Evolutionary conservation across 179 eudicot genomes (phyloP), one percentile per base, ranked within the genome.

Genomic region (Gypsophila paniculata): DNA sequence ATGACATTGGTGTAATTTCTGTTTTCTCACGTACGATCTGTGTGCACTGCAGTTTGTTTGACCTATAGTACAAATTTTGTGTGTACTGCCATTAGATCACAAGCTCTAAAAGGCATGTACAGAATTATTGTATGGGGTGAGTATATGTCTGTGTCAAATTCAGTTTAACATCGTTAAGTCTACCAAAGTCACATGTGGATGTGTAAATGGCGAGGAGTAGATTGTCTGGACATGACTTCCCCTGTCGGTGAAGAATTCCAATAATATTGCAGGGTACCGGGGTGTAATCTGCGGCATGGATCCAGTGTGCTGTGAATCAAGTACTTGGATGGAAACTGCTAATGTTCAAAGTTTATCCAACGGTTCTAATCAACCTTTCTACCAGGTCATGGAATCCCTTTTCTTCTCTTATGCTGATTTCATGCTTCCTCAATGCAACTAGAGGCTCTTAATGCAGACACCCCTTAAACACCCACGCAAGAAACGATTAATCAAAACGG

Each of bases 211-310:
- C 44, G 10, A 8, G 44, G 44, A 39, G 44, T 6, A n/a, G n/a
- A n/a, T n/a, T n/a, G 44, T 39, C 44, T 6, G 44, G 44, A 39
- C 44, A 39, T 39, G n/a, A n/a, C n/a, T n/a, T n/a, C n/a, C 11
- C 23, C 12, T 19, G 59, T 66, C 44, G 36, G 66, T 73, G 25
- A 73, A 69, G 10, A 0, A 6, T 34, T 63, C 42, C 1, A 54
- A 48, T 2, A 59, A 32, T 26, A 25, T 58, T 75, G 74, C 74
- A 94, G 99, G 94, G 44, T 94, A 94, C 71, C 87, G 82, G 70
- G 98, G 89, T 70, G 92, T 94, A 32, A 80, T 94, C 70, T 94
- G 97, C 80, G 99, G 99, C 72, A 89, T 94, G 99, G 97, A 94
- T 86, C 99, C 99, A 42, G 86, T 94, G 62, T 94, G 99, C 80